phyloP scores from a whole-genome alignment of 306 rosid genomes.

The Castanea mollissima region DNA sequence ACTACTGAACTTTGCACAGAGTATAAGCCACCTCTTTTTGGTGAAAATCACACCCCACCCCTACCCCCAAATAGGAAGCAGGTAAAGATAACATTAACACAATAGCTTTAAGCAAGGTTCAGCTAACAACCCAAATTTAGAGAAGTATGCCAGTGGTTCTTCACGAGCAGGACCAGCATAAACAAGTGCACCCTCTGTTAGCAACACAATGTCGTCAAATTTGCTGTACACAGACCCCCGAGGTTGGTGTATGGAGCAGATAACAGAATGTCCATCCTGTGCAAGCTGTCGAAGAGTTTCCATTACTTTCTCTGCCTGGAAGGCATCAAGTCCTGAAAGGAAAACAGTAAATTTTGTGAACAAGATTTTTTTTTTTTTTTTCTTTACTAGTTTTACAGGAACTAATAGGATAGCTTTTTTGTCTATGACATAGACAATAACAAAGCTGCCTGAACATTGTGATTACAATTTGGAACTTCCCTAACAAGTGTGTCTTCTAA shows the following conservation, averaged over 20 bases:
- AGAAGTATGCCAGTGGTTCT: constrained; percentile 71
- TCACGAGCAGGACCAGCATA: constrained; percentile 86
- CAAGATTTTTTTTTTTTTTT: neutral
- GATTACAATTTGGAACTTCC: neutral
- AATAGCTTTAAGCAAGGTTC: constrained; percentile 16
- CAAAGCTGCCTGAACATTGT: neutral
- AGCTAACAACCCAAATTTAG: constrained; percentile 70
- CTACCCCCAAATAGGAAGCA: neutral
- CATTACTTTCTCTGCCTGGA: constrained; percentile 95
- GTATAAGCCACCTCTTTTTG: too few species aligned
- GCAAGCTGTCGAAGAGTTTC: constrained; percentile 88
- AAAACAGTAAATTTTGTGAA: constrained; percentile 26
- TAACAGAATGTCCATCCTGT: constrained; percentile 89
- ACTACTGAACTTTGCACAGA: too few species aligned
- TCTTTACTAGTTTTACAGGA: neutral
- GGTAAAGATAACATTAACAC: neutral
- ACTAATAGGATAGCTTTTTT: neutral
- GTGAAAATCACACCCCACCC: too few species aligned
- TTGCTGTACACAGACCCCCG: constrained; percentile 83
- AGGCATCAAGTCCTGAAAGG: constrained; percentile 88
- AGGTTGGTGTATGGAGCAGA: constrained; percentile 95
- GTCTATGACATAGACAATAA: neutral
- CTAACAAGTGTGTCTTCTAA: neutral
- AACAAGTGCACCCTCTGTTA: constrained; percentile 83
- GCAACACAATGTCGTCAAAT: constrained; percentile 85